Percentiles rank a stretch among this genome's conserved stretches.
Evolutionary conservation across 495 filamentous ascomycete genomes (phyloP).

Genomic region (Neurospora sp.): DNA sequence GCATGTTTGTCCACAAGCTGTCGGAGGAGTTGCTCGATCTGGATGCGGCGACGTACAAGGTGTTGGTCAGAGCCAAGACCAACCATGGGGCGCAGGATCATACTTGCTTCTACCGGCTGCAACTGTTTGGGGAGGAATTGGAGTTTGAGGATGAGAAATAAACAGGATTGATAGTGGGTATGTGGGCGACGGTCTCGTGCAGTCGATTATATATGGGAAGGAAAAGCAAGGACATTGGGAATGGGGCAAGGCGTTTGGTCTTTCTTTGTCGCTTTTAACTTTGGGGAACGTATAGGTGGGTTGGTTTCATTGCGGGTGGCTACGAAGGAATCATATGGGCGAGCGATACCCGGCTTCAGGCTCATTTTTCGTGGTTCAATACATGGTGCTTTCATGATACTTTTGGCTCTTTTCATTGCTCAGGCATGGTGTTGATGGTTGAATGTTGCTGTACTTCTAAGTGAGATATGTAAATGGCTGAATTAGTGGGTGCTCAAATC

Average conservation of each 20-base stretch:
- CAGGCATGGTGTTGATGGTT: neutral
- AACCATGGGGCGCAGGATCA: constrained; percentile 45
- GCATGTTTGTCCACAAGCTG: constrained; percentile 41
- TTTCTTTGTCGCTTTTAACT: neutral
- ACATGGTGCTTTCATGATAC: neutral
- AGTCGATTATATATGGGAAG: neutral
- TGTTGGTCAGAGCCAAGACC: constrained; percentile 40
- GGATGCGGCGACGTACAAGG: constrained; percentile 24
- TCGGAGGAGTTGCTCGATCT: constrained; percentile 28
- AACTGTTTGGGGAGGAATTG: constrained; percentile 40
- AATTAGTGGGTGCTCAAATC: neutral
- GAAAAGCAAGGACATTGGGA: neutral
- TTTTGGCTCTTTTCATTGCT: neutral
- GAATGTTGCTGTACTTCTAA: neutral
- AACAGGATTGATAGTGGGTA: neutral
- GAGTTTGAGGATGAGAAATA: neutral
- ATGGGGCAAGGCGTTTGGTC: neutral
- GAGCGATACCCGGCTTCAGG: neutral
- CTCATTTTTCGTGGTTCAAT: neutral
- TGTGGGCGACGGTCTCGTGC: neutral
- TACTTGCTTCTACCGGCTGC: constrained; percentile 53
- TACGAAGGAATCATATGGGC: neutral
- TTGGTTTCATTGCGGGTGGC: neutral
- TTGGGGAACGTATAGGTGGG: neutral
- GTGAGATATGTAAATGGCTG: neutral